Conservation (phyloP, 2,329 filamentous ascomycete species). For the Cercospora sesami region DNA sequence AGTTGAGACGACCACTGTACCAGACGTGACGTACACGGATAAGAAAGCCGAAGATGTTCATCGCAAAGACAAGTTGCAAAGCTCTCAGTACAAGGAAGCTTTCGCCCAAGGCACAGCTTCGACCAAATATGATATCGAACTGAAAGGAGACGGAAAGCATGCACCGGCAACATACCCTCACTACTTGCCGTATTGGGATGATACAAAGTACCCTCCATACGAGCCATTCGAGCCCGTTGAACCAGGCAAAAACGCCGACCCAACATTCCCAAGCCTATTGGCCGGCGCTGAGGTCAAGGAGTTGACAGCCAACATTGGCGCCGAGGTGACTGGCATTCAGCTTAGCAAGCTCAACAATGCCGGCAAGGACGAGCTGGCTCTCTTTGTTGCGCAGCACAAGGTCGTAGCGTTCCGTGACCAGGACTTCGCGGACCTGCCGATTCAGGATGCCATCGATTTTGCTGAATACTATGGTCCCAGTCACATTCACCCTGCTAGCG, state of each 20-base stretch:
- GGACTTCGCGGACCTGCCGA: conserved; percentile 65
- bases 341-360: conserved; percentile 66
- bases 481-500: conserved; percentile 78
- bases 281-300: conserved; percentile 54
- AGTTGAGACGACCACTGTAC: conserved; percentile 37
- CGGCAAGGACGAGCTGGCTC: conserved; percentile 74
- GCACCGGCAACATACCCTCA: conserved; percentile 50
- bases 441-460: conserved; percentile 66
- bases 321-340: conserved; percentile 70
- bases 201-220: conserved; percentile 60
- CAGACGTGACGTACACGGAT: conserved; percentile 27
- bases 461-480: conserved; percentile 77
- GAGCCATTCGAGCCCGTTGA: conserved; percentile 71
- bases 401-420: conserved; percentile 77
- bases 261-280: conserved; percentile 67
- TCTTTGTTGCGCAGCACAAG: conserved; percentile 73
- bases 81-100: conserved; percentile 44
- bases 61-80: conserved; percentile 32
- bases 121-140: conserved; percentile 53
- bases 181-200: conserved; percentile 58
- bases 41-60: conserved; percentile 30
- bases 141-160: conserved; percentile 55
- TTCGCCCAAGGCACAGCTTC: conserved; percentile 45
- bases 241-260: conserved; percentile 73
- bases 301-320: conserved; percentile 71